Evolutionary conservation across 2,329 filamentous ascomycete genomes (phyloP), one percentile per base, ranked within the genome.

Genomic region (Diaporthe sp.): DNA sequence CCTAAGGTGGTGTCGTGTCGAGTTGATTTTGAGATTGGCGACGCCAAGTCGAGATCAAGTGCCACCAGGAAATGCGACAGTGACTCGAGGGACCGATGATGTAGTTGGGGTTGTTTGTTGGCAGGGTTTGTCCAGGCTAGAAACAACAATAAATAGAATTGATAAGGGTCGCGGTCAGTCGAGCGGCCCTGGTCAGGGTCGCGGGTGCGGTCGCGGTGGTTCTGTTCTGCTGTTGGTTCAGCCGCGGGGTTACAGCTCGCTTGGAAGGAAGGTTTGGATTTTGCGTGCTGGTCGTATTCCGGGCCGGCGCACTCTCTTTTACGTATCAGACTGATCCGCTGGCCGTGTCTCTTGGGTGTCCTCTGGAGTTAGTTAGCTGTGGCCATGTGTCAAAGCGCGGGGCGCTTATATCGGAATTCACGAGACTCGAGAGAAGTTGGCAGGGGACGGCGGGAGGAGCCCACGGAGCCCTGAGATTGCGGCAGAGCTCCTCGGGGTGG

Each of bases 141-240:
- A 31, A 37, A 53, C 17, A 59, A 39, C 49, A 75, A 75, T 69
- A 69, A 69, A 69, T 72, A 76, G 75, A 53, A 57, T 69, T 57
- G 75, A 71, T 65, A 67, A 70, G 72, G 65, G 58, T 65, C 70
- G 70, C 57, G 70, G 70, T 55, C 34, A 53, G 70, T 73, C 17
- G 70, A 57, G 68, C 39, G 59, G 19, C 51, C 57, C 65, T 53
- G 31, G 65, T 68, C 65, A 53, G 7, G 65, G 65, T 39, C 65
- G 28, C 62, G 31, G 62, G 28, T 68, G 28, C 44, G 44, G 62
- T 68, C 44, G 62, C 28, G 28, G 44, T 51, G 44, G 46, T 62
- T 28, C 17, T 73, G 68, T 34, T 34, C 34, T 34, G 34, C 3
- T 7, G 70, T 65, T 39, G 31, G 58, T 46, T 65, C 46, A 62